Evolutionary conservation across 441 rosid species (phyloP), one percentile per base, ranked within the genome.

Genomic region (Populus hybrid): DNA sequence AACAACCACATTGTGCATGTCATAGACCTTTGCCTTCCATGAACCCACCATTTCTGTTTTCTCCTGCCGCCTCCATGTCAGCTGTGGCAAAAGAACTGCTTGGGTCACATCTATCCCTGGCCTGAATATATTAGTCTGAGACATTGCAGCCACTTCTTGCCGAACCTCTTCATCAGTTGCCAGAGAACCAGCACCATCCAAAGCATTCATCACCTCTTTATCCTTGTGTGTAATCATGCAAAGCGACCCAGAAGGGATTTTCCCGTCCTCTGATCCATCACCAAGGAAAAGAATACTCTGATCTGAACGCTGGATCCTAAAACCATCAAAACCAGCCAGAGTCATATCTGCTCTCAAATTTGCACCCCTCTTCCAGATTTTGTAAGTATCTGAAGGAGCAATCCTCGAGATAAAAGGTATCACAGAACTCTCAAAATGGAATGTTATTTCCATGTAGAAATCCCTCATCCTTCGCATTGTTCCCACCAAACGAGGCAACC

Each of bases 321-420:
- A 90, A 20, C 99, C 99, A 67, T 95, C 98, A 36, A 95, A 94
- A 34, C 98, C 99, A 50, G 99, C 98, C 89, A 95, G 79, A 57
- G 98, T 92, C 98, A 94, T 95, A 86, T 95, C 99, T 0, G 98
- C 97, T 76, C 99, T 89, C 88, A 95, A 80, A 80, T 95, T 94
- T 10, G 97, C 94, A 24, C 98, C 98, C 64, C 92, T 86, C 80
- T 95, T 95, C 97, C 98, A 95, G 74, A 95, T 91, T 71, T 90
- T 92, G 81, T 95, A 95, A 10, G 99, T 94, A 83, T 95, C 98
- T 23, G 99, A 95, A 46, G 99, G 98, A 6, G 97, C 98, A 73
- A 95, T 90, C 83, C 95, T 90, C 1, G 99, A 90, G 28, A 95
- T 90, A 87, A 95, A 95, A 67, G 99, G 98, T 76, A 95, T 88